Evolutionary conservation across 345 rosid species (phyloP), one percentile per base, ranked within the genome.

Genomic region (Sisymbrium irio): DNA sequence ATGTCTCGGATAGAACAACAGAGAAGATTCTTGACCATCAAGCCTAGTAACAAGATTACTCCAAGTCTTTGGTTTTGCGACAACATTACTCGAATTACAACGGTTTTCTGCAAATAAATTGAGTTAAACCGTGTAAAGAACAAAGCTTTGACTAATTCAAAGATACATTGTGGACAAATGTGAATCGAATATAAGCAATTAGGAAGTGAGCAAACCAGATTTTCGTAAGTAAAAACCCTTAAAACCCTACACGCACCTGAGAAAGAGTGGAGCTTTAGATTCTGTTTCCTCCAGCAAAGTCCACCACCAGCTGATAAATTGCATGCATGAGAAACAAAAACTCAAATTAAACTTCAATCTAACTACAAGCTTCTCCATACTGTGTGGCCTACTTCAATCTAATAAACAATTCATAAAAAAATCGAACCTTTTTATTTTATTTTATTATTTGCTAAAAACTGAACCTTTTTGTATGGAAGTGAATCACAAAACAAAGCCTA

Each of bases 41-140:
- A 76, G 75, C 78, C 71, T 78, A 22, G 56, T 12, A 42, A 46
- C 36, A 59, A 47, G 69, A 71, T 37, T 72, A 65, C 25, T 71
- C 80, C 65, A 76, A 75, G 64, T 71, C 67, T 77, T 82, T 6
- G 55, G 61, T 54, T 75, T 72, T 62, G 71, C 63, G 0, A 68
- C 9, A 51, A 67, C 46, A 35, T 67, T 74, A 86, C 77, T 70
- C 71, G 82, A 62, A 58, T 63, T 65, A 83, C 69, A 74, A 59
- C 80, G 75, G 35, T 67, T 49, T 75, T 71, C 74, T 74, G 74
- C 83, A 67, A 11, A 13, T 18, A 44, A 35, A 9, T 9, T 47
- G 18, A 14, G 37, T 20, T 22, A 4, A 6, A 37, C 3, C 10
- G 41, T 37, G 13, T 37, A 11, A 36, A 27, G 15, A 33, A 6